Percentiles rank a stretch among this genome's conserved stretches.
These are phyloP conservation scores for Pythium pectinolyticum DNA, from an alignment of 352 stramenopile species.

Conservation along the genomic window DNA sequence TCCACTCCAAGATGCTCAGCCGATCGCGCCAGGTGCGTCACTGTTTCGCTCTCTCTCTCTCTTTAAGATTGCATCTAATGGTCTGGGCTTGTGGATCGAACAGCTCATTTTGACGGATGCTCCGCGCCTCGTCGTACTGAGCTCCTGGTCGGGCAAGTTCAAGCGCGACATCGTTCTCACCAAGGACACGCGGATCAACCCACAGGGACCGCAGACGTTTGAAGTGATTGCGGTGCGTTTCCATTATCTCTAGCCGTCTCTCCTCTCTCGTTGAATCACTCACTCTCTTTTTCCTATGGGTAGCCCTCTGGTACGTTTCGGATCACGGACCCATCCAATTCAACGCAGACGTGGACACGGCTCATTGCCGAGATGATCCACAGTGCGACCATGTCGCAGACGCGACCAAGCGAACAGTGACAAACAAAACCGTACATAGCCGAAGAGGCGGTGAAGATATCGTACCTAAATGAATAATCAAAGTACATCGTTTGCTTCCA, in stretches of 20 bases:
- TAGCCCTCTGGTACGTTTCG: slow-evolving; percentile 62
- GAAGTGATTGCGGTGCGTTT: slow-evolving; percentile 69
- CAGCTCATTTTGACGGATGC: slow-evolving; percentile 73
- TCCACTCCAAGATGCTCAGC: slow-evolving; percentile 80
- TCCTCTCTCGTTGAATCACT: slow-evolving; percentile 2
- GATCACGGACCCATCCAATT: slow-evolving; percentile 58
- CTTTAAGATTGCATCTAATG: neutral
- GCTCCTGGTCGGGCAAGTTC: slow-evolving; percentile 68
- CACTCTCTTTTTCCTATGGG: neutral
- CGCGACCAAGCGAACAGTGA: slow-evolving; percentile 9
- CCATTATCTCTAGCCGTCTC: neutral
- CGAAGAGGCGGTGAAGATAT: slow-evolving; percentile 1
- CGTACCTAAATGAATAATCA: neutral
- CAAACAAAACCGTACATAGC: slow-evolving; percentile 24
- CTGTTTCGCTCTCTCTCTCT: neutral
- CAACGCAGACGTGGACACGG: slow-evolving; percentile 61
- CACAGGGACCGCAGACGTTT: slow-evolving; percentile 73
- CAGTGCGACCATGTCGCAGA: slow-evolving; percentile 21
- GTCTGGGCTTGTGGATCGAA: neutral
- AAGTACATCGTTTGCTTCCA: neutral
- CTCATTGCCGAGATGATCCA: slow-evolving; percentile 43
- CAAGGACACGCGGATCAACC: slow-evolving; percentile 62
- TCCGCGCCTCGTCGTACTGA: slow-evolving; percentile 64
- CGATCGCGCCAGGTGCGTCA: slow-evolving; percentile 61
- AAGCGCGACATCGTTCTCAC: slow-evolving; percentile 73